Conservation (phyloP, 345 rosid species). For the Corchorus olitorius region DNA sequence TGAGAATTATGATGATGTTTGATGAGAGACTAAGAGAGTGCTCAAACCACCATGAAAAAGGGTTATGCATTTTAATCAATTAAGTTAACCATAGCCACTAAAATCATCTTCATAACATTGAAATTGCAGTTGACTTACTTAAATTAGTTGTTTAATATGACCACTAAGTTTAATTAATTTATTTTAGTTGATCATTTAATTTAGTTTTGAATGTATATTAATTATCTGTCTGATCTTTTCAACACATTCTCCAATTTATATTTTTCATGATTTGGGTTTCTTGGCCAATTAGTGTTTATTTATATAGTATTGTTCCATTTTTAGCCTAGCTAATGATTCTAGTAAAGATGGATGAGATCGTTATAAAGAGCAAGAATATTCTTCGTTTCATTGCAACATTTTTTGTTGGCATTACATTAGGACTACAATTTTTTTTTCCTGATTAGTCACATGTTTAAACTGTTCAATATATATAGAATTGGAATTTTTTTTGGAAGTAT, state of each 20-base stretch:
- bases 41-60: constrained; percentile 22
- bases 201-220: neutral
- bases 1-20: neutral
- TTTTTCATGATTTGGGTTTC: neutral
- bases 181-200: constrained; percentile 14
- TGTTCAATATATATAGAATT: neutral
- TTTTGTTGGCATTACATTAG: constrained; percentile 1
- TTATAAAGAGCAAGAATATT: neutral
- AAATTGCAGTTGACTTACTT: constrained; percentile 26
- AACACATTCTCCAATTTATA: neutral
- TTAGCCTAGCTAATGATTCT: neutral
- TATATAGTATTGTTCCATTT: neutral
- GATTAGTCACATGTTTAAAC: neutral
- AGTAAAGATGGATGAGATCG: neutral
- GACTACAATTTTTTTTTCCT: neutral
- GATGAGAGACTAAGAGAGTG: constrained; percentile 10
- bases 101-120: neutral
- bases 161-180: constrained; percentile 8
- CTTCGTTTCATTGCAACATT: neutral
- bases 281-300: neutral
- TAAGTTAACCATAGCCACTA: constrained; percentile 18
- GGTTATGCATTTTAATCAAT: neutral
- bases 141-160: neutral
- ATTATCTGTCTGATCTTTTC: constrained; percentile 2
- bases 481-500: too few relatives aligned